A percentile compares a stretch with the other conserved stretches of the same genome.
These are phyloP conservation scores for Fusarium avenaceum DNA, from an alignment of 2,329 filamentous ascomycete species.

Conservation along the genomic window DNA sequence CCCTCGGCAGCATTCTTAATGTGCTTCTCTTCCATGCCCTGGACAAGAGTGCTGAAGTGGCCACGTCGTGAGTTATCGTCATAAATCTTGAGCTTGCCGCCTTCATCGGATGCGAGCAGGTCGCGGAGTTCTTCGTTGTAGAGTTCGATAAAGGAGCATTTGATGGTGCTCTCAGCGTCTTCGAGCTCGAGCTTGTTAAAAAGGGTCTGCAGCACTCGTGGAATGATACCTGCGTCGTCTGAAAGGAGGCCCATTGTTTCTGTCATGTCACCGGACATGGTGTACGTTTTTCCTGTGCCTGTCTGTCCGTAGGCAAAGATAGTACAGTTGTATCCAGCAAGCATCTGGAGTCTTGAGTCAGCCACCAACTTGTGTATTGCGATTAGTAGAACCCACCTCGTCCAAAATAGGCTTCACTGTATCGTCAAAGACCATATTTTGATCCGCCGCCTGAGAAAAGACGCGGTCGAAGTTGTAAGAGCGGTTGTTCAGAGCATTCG, in stretches of 20 bases:
- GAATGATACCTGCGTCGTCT: constrained; percentile 94
- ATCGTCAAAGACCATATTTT: constrained; percentile 94
- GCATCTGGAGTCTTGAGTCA: constrained; percentile 73
- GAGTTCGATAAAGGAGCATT: constrained; percentile 97
- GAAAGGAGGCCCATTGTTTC: constrained; percentile 87
- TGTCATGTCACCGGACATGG: constrained; percentile 98
- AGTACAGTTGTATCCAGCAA: constrained; percentile 95
- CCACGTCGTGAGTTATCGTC: constrained; percentile 90
- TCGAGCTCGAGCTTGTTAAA: constrained; percentile 87
- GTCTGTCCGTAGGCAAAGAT: constrained; percentile 99
- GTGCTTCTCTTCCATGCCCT: constrained; percentile 97
- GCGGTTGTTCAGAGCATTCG: constrained; percentile 93
- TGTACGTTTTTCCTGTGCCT: constrained; percentile 98
- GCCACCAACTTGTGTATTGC: constrained; percentile 9
- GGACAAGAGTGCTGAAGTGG: constrained; percentile 87
- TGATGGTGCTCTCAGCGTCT: constrained; percentile 87
- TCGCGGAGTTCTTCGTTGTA: constrained; percentile 98
- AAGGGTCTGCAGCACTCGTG: constrained; percentile 86
- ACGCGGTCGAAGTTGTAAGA: constrained; percentile 97
- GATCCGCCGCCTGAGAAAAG: constrained; percentile 94
- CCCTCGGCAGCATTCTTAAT: constrained; percentile 88
- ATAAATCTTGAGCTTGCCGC: constrained; percentile 91
- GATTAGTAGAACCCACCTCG: constrained; percentile 71
- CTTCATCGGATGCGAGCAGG: constrained; percentile 84
- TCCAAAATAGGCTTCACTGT: constrained; percentile 93